Evolutionary conservation across 768 basidiomycete genomes (phyloP).

Genomic region (Neoboletus magnificus): DNA sequence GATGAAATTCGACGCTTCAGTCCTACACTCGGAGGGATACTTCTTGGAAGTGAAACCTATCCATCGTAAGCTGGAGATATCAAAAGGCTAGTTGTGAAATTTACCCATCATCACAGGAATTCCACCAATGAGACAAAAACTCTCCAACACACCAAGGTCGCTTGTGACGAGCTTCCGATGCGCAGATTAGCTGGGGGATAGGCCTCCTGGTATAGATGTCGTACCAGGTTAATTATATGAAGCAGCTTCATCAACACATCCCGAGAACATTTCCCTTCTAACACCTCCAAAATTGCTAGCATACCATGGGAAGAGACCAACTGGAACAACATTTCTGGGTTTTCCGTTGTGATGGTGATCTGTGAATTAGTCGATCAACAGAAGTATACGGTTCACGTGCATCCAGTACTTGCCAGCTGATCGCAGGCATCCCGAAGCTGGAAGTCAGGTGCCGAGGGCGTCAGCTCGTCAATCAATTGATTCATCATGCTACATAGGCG

Average conservation of each 20-base stretch:
- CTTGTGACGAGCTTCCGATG: conserved; percentile 52
- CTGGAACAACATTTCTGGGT: conserved; percentile 83
- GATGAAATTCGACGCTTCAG: conserved; percentile 96
- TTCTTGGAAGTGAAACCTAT: conserved; percentile 92
- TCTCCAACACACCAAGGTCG: conserved; percentile 86
- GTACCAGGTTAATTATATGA: conserved; percentile 85
- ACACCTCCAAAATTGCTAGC: conserved; percentile 89
- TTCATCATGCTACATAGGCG: conserved; percentile 78
- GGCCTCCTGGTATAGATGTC: neutral
- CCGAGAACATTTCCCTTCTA: conserved; percentile 82
- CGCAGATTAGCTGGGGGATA: neutral
- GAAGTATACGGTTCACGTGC: neutral
- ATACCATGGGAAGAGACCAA: conserved; percentile 92
- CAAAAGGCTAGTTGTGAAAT: conserved; percentile 18
- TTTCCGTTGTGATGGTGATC: conserved; percentile 73
- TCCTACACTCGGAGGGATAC: conserved; percentile 86
- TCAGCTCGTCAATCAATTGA: conserved; percentile 83
- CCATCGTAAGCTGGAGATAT: conserved; percentile 1
- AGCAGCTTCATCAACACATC: conserved; percentile 84
- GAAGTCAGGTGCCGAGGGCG: conserved; percentile 76
- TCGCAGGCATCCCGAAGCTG: conserved; percentile 83
- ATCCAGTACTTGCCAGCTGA: conserved; percentile 61
- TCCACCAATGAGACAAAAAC: conserved; percentile 92
- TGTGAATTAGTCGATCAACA: conserved; percentile 29
- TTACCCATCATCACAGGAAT: conserved; percentile 93